Conservation (phyloP, 2,329 filamentous ascomycete genomes). For the Neofusicoccum kwambonambiense region DNA sequence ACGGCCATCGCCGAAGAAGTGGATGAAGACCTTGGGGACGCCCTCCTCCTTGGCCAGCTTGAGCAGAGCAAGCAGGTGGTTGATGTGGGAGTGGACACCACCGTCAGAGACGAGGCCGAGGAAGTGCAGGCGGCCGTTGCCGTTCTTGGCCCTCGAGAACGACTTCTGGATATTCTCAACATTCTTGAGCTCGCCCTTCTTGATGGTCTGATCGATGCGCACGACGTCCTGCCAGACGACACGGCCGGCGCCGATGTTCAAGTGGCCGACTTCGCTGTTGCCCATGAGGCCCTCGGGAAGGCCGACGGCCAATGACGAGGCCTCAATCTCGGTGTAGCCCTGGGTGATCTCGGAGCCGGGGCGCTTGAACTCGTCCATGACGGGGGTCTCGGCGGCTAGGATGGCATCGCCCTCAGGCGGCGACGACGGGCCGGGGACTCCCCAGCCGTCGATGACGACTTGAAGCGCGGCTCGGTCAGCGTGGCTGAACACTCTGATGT, state of each 20-base stretch:
- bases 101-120: slow-evolving; percentile 92
- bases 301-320: slow-evolving; percentile 92
- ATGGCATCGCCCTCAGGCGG: slow-evolving; percentile 93
- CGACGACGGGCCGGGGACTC: slow-evolving; percentile 76
- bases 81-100: slow-evolving; percentile 95
- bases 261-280: slow-evolving; percentile 96
- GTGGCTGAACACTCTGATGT: slow-evolving; percentile 43
- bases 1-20: slow-evolving; percentile 98
- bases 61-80: slow-evolving; percentile 83
- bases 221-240: slow-evolving; percentile 97
- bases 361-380: slow-evolving; percentile 82
- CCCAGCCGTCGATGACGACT: slow-evolving; percentile 98
- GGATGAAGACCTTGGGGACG: slow-evolving; percentile 90
- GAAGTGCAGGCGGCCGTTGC: slow-evolving; percentile 89
- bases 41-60: slow-evolving; percentile 85
- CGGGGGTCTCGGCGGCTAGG: slow-evolving; percentile 84
- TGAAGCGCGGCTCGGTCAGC: slow-evolving; percentile 31
- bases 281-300: slow-evolving; percentile 97
- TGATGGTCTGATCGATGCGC: slow-evolving; percentile 89
- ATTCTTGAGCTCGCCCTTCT: slow-evolving; percentile 75
- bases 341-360: slow-evolving; percentile 69
- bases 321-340: slow-evolving; percentile 90
- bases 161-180: slow-evolving; percentile 75
- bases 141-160: slow-evolving; percentile 76
- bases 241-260: slow-evolving; percentile 96